These are phyloP conservation scores for Wickerhamiella spandovensis DNA, from an alignment of 805 yeast genomes.

Conservation along the genomic window DNA sequence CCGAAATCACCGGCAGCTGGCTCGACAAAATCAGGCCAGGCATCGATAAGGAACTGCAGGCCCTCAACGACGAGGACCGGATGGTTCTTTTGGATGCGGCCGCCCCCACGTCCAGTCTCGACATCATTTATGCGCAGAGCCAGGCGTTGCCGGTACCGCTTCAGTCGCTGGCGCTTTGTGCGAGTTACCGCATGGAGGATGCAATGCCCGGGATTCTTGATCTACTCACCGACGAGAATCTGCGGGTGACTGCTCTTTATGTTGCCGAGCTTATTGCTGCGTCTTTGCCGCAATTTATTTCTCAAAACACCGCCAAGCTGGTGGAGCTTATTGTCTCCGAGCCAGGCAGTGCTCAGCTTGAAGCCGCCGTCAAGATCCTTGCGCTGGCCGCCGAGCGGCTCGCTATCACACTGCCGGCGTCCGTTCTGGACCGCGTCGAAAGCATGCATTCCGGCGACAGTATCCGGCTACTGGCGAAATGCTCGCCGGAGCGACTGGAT, in stretches of 20 bases:
- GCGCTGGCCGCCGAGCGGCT: neutral
- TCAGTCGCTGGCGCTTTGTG: neutral
- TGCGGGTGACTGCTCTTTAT: neutral
- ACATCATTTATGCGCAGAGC: neutral
- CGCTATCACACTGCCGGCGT: neutral
- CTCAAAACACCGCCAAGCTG: neutral
- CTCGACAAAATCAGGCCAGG: neutral
- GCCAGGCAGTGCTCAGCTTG: neutral
- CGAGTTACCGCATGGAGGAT: neutral
- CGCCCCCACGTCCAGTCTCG: neutral
- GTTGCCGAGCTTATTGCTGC: neutral
- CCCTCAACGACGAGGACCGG: neutral
- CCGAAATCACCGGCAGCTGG: neutral
- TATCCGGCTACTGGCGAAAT: neutral
- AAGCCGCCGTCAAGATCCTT: neutral
- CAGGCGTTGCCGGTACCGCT: neutral
- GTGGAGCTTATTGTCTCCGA: too few relatives aligned
- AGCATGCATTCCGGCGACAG: neutral
- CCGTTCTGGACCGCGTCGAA: neutral
- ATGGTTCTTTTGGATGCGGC: neutral
- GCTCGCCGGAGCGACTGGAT: neutral
- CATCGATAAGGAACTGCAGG: neutral
- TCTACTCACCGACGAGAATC: neutral
- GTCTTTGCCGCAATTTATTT: neutral
- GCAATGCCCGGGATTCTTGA: neutral